phyloP scores from a whole-genome alignment of 306 rosid genomes.

The Pachyrhizus erosus region DNA sequence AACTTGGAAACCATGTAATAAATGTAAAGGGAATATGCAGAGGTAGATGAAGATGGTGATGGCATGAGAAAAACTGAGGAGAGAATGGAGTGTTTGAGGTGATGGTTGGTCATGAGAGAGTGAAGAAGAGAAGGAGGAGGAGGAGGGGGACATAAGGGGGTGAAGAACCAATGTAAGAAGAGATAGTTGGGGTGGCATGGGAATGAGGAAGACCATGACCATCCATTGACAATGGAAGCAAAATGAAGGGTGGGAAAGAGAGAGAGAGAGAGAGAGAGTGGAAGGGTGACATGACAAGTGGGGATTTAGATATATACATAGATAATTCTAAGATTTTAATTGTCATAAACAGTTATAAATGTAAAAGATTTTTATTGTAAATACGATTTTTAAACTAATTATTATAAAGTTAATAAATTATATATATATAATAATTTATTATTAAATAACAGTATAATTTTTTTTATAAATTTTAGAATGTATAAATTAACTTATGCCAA shows the following conservation, averaged over 20 bases:
- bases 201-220: slow-evolving; percentile 48
- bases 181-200: slow-evolving; percentile 53
- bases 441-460: too few species aligned
- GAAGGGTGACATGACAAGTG: slow-evolving; percentile 55
- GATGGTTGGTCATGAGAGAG: slow-evolving; percentile 38
- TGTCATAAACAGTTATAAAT: neutral
- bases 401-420: too few species aligned
- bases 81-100: neutral
- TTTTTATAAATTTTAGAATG: too few species aligned
- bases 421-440: too few species aligned
- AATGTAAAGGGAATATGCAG: neutral
- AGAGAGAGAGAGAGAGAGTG: slow-evolving; percentile 26
- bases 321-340: neutral
- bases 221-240: slow-evolving; percentile 53
- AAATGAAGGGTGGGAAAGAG: slow-evolving; percentile 30
- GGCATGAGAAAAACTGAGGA: slow-evolving; percentile 10
- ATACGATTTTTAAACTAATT: too few species aligned
- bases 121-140: slow-evolving; percentile 2
- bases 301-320: slow-evolving; percentile 1
- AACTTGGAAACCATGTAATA: slow-evolving; percentile 41
- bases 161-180: slow-evolving; percentile 45
- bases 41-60: slow-evolving; percentile 15
- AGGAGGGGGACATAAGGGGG: slow-evolving; percentile 44
- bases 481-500: too few species aligned
- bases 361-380: neutral